These are phyloP conservation scores for Fraxinus floribunda DNA, from an alignment of 305 asterid species.

Conservation along the genomic window DNA sequence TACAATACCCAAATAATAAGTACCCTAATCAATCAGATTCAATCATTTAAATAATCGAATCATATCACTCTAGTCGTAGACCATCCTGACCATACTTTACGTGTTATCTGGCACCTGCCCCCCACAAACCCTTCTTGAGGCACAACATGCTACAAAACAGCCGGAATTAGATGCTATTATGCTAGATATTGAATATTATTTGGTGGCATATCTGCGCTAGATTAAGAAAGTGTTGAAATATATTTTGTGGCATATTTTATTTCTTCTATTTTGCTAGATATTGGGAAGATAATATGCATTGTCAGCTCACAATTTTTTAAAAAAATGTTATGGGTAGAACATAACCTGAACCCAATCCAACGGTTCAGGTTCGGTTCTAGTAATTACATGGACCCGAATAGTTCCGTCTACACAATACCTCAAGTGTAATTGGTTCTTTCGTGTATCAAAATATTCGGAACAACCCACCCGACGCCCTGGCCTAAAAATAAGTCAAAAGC, in stretches of 20 bases:
- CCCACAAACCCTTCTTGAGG: too few species aligned
- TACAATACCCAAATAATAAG: neutral
- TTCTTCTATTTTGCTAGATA: neutral
- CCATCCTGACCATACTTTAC: neutral
- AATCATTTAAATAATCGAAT: neutral
- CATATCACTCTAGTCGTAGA: neutral
- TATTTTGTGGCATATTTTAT: neutral
- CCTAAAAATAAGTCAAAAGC: slow-evolving; percentile 26
- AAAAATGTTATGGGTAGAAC: neutral
- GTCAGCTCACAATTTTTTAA: too few species aligned
- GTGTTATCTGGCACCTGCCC: too few species aligned
- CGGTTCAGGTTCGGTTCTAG: neutral
- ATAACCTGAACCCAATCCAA: neutral
- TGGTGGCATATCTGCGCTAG: too few species aligned
- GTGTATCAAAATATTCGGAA: too few species aligned
- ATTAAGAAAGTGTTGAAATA: neutral
- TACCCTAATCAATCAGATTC: neutral
- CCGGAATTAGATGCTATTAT: too few species aligned
- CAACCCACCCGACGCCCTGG: neutral
- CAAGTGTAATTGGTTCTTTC: neutral
- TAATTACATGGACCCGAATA: neutral
- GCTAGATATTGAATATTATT: neutral
- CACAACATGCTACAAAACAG: too few species aligned
- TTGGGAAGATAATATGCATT: neutral
- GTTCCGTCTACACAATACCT: neutral